Base-by-base conservation (phyloP, 1,139 yeast species). In the Candida pseudocylindracea region DNA sequence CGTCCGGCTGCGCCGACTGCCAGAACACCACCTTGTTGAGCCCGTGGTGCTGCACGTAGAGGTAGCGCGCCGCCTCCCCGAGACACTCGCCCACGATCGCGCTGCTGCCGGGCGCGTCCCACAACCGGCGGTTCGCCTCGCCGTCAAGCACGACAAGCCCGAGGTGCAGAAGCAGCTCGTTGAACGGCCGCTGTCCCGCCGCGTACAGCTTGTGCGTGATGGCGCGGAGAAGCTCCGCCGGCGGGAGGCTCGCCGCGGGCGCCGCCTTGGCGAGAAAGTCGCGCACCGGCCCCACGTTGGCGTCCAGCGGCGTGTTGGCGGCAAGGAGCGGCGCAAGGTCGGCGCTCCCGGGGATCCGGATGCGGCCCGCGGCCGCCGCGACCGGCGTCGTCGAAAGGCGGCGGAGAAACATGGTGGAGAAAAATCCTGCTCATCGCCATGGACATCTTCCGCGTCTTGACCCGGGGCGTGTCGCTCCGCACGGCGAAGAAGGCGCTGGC, bases 181-280 rank as follows among this genome's bases (percentile, higher is more conserved):
- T 85, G 52, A 75, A 80, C 12, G 95, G 94, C 44, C 73, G 72
- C 38, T 67, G 60, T 11, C 93, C 95, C 53, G 80, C 91, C 8
- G 92, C 92, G 60, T 83, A 85, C 30, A 93, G 79, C 54, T 85
- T 85, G 54, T 85, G 95, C 10, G 95, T 83, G 44, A 83, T 56
- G 28, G 78, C 71, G 54, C 85, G 95, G 38, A 81, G 55, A 29
- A 76, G 58, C 37, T 78, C 43, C 25, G 66, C 66, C 37, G 66
- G 65, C 20, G 72, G 63, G 35, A 67, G 51, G 39, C 51, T 44
- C 43, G 56, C 63, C 41, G 60, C 52, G 12, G 50, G 51, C 27
- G 48, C 40, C 31, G 75, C 54, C 38, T 72, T 63, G 27, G 48
- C 42, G 41, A 65, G 64, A 35, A 72, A 53, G 29, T 58, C 54